Evolutionary conservation across 148 eudicot species (phyloP), one percentile per base, ranked within the genome.

Genomic region (Diospyros lotus): DNA sequence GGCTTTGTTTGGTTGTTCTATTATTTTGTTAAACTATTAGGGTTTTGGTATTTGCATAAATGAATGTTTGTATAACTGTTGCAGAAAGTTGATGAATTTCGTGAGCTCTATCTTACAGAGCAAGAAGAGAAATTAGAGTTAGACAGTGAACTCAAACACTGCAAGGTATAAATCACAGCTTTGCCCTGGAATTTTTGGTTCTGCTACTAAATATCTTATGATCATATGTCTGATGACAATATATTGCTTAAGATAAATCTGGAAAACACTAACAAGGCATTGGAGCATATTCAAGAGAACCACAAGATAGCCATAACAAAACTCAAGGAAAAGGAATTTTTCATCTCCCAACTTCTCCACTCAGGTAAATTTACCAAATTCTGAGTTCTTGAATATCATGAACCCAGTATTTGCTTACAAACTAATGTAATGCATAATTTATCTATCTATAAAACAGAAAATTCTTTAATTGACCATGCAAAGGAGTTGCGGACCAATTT

Each of bases 51-150:
- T 9, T 46, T 48, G 12, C 18, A 18, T 58, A 68, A 39, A 63
- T 50, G 68, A 28, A 28, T 11, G 14, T 15, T 17, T 11, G 28
- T 75, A 50, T 79, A n/a, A 44, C 38, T 74, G 58, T 52, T 80
- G 67, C 85, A 94, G 98, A 83, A 91, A 84, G 86, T 77, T 65
- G 73, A 80, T 72, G 83, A 86, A 73, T 86, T 84, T 74, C 91
- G 82, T 72, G 85, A 86, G 75, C 81, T 88, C 76, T 91, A 89
- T 83, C 74, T 83, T 54, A 77, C 81, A 46, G 97, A 91, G 82
- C 91, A 91, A 91, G 90, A 91, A 80, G 79, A 82, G 74, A 94
- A 89, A 74, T 77, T 88, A 69, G 86, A 86, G 62, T 61, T 91
- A 68, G 79, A 88, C 70, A 79, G 77, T 73, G 89, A 89, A 67